These are phyloP conservation scores for Caryopteris hybrid DNA, from an alignment of 305 asterid genomes.

Conservation along the genomic window DNA sequence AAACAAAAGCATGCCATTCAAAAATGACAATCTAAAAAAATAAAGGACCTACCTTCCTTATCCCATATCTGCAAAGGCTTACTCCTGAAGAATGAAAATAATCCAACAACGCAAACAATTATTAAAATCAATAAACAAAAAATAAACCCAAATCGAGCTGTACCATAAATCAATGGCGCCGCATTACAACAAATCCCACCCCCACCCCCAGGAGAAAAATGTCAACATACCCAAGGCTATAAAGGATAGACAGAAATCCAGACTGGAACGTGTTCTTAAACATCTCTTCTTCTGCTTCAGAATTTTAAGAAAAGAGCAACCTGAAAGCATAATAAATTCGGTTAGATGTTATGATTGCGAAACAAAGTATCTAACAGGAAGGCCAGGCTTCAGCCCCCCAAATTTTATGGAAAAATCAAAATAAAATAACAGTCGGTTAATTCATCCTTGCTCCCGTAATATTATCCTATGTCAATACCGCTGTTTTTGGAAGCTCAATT, in stretches of 20 bases:
- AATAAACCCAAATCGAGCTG: neutral
- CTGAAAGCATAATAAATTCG: neutral
- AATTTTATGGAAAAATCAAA: neutral
- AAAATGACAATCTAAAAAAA: neutral
- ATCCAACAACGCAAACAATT: neutral
- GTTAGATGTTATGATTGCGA: neutral
- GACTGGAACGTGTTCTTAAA: conserved; percentile 95
- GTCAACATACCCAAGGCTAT: conserved; percentile 78
- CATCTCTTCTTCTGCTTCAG: conserved; percentile 44
- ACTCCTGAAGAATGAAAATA: conserved; percentile 53
- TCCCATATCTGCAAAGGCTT: conserved; percentile 99
- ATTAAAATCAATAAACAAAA: neutral
- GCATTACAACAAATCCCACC: neutral
- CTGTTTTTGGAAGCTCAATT: neutral
- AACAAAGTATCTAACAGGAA: neutral
- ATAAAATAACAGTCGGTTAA: neutral
- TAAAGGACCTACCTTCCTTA: conserved; percentile 62
- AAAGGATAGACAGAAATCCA: conserved; percentile 85
- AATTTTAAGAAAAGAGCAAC: neutral
- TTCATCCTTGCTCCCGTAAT: too few relatives aligned
- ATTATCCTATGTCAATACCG: neutral
- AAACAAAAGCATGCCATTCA: neutral
- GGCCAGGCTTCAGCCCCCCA: neutral
- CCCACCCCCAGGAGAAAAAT: neutral
- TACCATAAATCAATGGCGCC: neutral